Base-by-base conservation (phyloP, 768 basidiomycete species). In the Rubroboletus satanas region DNA sequence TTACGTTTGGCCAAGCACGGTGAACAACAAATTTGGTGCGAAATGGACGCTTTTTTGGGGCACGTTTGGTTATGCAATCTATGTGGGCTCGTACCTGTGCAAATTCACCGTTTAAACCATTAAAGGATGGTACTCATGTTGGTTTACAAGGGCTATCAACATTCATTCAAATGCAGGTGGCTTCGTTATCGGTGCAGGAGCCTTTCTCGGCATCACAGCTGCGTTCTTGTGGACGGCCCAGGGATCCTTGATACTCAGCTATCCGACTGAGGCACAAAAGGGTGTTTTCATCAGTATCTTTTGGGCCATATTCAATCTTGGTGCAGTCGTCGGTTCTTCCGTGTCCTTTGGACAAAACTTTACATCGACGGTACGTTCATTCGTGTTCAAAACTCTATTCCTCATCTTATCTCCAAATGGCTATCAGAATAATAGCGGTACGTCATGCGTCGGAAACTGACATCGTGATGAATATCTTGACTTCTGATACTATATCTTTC, bases 301-400 rank as follows among this genome's bases (percentile, higher is more conserved):
- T 72, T 91, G 89, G 90, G 72, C 77, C 32, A 86, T 90, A 57
- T 90, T 91, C 75, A 90, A 90, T 60, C 62, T 89, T n/a, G 88
- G 88, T 31, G 83, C 83, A 49, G 86, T 92, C 45, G 83, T 91
- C 41, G 88, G 89, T 14, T 79, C 88, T 7, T 72, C 84, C 14
- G 86, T 90, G 29, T 83, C 88, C 17, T 75, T 90, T 49, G 89
- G 82, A 0, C 77, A 83, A 60, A 90, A 90, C 64, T 82, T 83
- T 61, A 66, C 83, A 53, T 84, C 82, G n/a, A 77, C 69, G 64
- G 86, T 84, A 59, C 21, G 77, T 72, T 35, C 18, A 44, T 56
- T 48, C 14, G 33, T 21, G 26, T 32, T 42, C 11, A 17, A 33
- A 14, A 21, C n/a, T 35, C 31, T 11, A 7, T 28, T 14, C 43